Conservation (phyloP, 164 flowering plant species). For the Magnolia sinica region DNA sequence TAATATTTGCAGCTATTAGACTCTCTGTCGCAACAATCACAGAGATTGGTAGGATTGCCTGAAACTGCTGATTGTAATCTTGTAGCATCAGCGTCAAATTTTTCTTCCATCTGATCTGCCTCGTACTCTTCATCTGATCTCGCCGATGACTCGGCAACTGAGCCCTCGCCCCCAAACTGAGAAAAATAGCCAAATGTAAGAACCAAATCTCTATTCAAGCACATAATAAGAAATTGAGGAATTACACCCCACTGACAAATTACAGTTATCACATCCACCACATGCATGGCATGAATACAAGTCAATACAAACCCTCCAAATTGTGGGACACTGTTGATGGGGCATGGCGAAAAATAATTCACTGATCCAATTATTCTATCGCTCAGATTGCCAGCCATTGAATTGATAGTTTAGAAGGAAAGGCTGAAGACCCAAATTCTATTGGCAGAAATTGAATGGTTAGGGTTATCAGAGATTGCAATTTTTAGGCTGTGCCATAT, state of each 20-base stretch:
- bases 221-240: neutral
- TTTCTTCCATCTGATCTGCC: constrained; percentile 32
- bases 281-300: neutral
- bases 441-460: too few species aligned
- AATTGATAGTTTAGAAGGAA: too few species aligned
- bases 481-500: too few species aligned
- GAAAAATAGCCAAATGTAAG: neutral
- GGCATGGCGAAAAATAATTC: neutral
- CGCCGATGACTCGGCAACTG: constrained; percentile 56
- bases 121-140: constrained; percentile 62
- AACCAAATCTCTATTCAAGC: neutral
- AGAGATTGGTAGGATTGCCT: neutral
- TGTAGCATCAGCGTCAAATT: constrained; percentile 26
- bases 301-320: neutral
- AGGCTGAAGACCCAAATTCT: too few species aligned
- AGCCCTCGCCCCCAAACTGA: constrained; percentile 55
- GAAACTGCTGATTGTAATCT: constrained; percentile 20
- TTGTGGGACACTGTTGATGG: neutral
- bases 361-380: neutral
- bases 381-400: neutral
- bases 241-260: neutral
- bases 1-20: constrained; percentile 6
- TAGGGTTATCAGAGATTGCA: too few species aligned
- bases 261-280: neutral
- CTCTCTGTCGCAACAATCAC: neutral